Base-by-base conservation (phyloP, 2,329 filamentous ascomycete genomes). In the Cordyceps cateniannulata region DNA sequence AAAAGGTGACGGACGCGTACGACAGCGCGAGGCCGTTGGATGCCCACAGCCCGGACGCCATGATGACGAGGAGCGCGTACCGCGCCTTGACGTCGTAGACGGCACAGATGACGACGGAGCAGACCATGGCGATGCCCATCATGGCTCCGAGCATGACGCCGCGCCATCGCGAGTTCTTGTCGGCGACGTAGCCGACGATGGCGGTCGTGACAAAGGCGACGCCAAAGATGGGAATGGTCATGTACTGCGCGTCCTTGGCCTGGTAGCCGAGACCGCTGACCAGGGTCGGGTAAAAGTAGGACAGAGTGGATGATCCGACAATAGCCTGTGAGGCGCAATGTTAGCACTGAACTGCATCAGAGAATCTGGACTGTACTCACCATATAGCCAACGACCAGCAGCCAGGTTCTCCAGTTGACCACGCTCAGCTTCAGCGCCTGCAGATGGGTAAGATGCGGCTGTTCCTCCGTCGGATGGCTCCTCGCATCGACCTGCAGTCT, bases 401-500 rank as follows among this genome's bases (percentile, higher is more conserved):
- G 55, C 75, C 75, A 79, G 0, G 72, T 73, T 35, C 70, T 67
- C 72, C 72, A 75, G 63, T 80, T 76, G 5, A 64, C 67, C 24
- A 81, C 38, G 18, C 66, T 63, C 14, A 65, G 50, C 66, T 67
- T 55, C 25, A 61, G 83, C 1, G 82, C 78, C 82, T 84, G 90
- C 65, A 92, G 80, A 69, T 89, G 90, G 2, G 74, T 73, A 78
- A 85, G 85, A 63, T 85, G 80, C 73, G 90, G 91, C 38, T 84
- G 77, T 69, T 92, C 89, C 66, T 87, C 82, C 62, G 84, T 65
- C 82, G 80, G 3, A 85, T 83, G 86, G 1, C 82, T 78, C 70
- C 92, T 88, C 66, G 87, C 76, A 70, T 92, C 89, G 6, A 76
- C 74, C 59, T 82, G 81, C 35, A 93, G 76, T 2, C 89, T 82